These are phyloP conservation scores for Sinapis alba DNA, from an alignment of 441 rosid species.

Conservation along the genomic window DNA sequence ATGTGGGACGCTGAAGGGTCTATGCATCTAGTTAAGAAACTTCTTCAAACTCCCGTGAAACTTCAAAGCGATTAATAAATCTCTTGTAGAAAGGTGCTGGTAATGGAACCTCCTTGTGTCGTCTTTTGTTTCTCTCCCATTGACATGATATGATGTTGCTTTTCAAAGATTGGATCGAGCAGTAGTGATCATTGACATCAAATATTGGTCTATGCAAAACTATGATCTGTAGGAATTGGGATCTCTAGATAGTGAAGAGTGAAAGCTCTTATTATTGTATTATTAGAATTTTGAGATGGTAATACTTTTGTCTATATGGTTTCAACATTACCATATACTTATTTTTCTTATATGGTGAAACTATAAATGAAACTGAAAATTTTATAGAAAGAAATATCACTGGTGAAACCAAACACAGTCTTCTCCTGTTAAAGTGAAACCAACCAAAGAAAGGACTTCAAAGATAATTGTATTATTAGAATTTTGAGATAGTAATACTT, in stretches of 20 bases:
- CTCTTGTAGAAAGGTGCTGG: slow-evolving; percentile 56
- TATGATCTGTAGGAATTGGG: slow-evolving; percentile 15
- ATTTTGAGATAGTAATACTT: slow-evolving; percentile 23
- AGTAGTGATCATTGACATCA: slow-evolving; percentile 38
- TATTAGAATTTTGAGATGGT: slow-evolving; percentile 16
- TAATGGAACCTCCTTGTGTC: no score
- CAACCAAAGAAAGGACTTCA: slow-evolving; percentile 14
- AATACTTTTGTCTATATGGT: slow-evolving; percentile 28
- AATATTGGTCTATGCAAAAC: slow-evolving; percentile 3
- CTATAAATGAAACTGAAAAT: slow-evolving; percentile 5
- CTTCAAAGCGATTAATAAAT: slow-evolving; percentile 44
- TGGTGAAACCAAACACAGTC: slow-evolving; percentile 17
- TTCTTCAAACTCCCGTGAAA: slow-evolving; percentile 33
- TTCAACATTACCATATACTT: slow-evolving; percentile 28
- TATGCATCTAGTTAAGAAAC: slow-evolving; percentile 85
- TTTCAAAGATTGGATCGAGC: slow-evolving; percentile 89
- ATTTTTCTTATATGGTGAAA: slow-evolving; percentile 18
- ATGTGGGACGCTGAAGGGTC: slow-evolving; percentile 94
- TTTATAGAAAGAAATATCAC: slow-evolving; percentile 1
- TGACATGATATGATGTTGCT: slow-evolving; percentile 86
- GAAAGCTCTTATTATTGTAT: slow-evolving; percentile 25
- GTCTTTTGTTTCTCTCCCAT: slow-evolving; percentile 43
- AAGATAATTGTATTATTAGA: slow-evolving; percentile 22
- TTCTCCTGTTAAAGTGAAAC: slow-evolving; percentile 22
- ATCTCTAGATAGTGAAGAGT: slow-evolving; percentile 14